Base-by-base conservation (phyloP, 495 filamentous ascomycete genomes). In the Coniosporium apollinis region DNA sequence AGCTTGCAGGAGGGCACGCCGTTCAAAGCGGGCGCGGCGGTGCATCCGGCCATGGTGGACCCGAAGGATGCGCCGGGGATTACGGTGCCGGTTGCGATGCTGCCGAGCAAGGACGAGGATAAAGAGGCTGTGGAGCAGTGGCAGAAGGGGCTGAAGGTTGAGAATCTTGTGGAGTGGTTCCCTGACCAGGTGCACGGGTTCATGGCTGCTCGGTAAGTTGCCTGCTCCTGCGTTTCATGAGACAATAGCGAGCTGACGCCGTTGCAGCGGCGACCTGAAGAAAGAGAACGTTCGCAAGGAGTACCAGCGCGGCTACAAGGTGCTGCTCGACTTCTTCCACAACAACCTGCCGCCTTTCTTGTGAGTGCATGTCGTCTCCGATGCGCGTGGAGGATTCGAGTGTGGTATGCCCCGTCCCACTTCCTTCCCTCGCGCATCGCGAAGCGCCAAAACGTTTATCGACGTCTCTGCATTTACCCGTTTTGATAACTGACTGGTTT, bases 31-130 rank as follows among this genome's bases (percentile, higher is more conserved):
- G 79, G 60, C 1, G 76, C 71, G 8, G 69, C 80, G 46, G 65
- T 63, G 43, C 87, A 94, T 56, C 89, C 87, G 1, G 87, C 84
- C 17, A 85, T 91, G 79, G 70, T 93, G 10, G 80, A 86, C 43
- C 72, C 83, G 6, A 60, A 70, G 9, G 83, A 82, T 46, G 60
- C 56, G 4, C 33, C 45, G 21, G 42, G 50, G 4, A 34, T 62
- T 6, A 51, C 46, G 1, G 50, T 63, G 22, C 59, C 62, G 9
- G 54, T 49, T 37, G 47, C 47, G 6, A 49, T 66, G 45, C 51
- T 65, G 15, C 59, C 59, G 10, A 50, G 44, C 30, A 50, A 50
- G 40, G 59, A 59, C 36, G 59, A 62, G 46, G 20, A 60, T 26
- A 82, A 82, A 0, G 67, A 74, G 13, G 78, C 74, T 38, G 79